phyloP scores from a whole-genome alignment of 2,329 filamentous ascomycete species.

The Beauveria caledonica region DNA sequence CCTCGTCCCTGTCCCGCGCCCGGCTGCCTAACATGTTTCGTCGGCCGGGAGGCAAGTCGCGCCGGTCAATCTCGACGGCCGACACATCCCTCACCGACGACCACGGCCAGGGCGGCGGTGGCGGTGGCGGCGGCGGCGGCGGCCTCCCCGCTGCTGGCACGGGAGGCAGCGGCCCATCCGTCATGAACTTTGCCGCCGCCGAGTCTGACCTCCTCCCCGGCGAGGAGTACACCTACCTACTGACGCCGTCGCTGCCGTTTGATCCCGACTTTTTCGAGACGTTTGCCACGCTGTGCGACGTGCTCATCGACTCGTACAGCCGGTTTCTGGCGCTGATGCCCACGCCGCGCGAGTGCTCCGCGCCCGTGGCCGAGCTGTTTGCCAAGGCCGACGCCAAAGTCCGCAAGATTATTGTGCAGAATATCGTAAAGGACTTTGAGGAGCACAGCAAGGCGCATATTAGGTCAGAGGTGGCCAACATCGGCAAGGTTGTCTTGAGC shows the following conservation, averaged over 20 bases:
- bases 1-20: constrained; percentile 64
- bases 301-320: constrained; percentile 86
- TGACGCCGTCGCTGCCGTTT: constrained; percentile 90
- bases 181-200: constrained; percentile 50
- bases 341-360: constrained; percentile 64
- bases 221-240: constrained; percentile 78
- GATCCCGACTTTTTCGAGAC: constrained; percentile 97
- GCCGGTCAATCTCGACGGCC: constrained; percentile 43
- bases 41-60: constrained; percentile 50
- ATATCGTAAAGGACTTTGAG: constrained; percentile 87
- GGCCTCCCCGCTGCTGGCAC: constrained; percentile 20
- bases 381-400: constrained; percentile 80
- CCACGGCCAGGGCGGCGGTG: constrained; percentile 17
- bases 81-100: constrained; percentile 25
- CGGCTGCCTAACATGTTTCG: constrained; percentile 80
- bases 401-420: constrained; percentile 80
- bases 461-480: constrained; percentile 72
- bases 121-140: constrained; percentile 19
- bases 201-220: constrained; percentile 64
- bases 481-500: constrained; percentile 82
- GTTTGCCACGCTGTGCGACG: constrained; percentile 90
- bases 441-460: constrained; percentile 69
- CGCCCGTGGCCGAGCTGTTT: constrained; percentile 72
- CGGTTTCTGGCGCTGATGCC: constrained; percentile 67
- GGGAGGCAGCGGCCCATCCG: constrained; percentile 30